Evolutionary conservation across 73 alveolate genomes (phyloP), one percentile per base, ranked within the genome.

Genomic region (Blepharisma stoltei): DNA sequence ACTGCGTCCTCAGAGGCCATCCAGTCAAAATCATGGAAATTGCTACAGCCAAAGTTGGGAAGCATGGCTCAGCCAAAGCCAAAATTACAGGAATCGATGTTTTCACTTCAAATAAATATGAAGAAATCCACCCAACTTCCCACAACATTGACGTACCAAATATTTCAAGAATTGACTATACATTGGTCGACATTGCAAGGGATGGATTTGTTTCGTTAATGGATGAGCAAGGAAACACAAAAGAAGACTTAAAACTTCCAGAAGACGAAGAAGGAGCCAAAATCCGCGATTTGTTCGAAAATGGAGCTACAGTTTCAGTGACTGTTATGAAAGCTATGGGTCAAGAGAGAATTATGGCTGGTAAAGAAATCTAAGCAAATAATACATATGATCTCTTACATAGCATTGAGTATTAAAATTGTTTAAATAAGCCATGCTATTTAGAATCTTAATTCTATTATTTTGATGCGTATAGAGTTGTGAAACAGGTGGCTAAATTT

Each of bases 1-100:
- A 89, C 82, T 94, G 82, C 67, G 86, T 90, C 91, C 73, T 93
- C 78, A 93, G 89, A 81, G 95, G 89, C 11, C 91, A 83, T 84
- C 95, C 95, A 37, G 92, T 95, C 92, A 92, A 83, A 79, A 94
- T 93, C 77, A 90, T 90, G 14, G 92, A 89, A 60, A 80, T 82
- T 83, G 77, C 92, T 54, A 88, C 94, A 54, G 90, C 97, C 81
- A 93, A 93, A 81, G 88, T 90, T 44, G 98, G 98, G 78, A 93
- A 93, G 92, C 98, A 93, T 79, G 98, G 98, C 37, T 84, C 91
- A 46, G 98, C 98, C 83, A 93, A 93, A 78, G 98, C 98, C 67
- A 86, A 86, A 78, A 81, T 93, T 81, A 89, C 93, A 54, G 98
- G 98, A 77, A 89, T 85, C 32, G 98, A 93, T 70, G 93, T 93